Percentiles rank a stretch among this genome's conserved stretches.
These are phyloP conservation scores for Knoxdaviesia capensis DNA, from an alignment of 2,329 filamentous ascomycete species.

Conservation along the genomic window DNA sequence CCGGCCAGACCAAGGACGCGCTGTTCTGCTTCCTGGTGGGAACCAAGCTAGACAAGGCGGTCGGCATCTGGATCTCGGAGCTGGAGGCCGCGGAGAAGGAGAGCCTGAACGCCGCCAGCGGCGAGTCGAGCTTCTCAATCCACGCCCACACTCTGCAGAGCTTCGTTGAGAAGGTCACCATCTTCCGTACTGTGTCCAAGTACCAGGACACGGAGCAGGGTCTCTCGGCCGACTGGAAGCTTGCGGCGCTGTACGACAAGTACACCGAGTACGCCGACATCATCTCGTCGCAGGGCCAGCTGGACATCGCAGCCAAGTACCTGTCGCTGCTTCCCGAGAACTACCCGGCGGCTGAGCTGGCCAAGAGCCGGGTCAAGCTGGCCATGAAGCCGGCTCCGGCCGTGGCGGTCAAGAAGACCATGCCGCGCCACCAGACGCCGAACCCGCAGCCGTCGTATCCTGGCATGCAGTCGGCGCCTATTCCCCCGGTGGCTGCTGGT, in stretches of 20 bases:
- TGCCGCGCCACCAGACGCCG: constrained; percentile 10
- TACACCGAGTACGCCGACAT: constrained; percentile 97
- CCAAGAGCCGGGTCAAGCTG: constrained; percentile 65
- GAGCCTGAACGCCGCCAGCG: constrained; percentile 44
- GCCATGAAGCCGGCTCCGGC: constrained; percentile 36
- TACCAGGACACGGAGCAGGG: constrained; percentile 63
- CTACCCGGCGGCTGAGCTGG: constrained; percentile 74
- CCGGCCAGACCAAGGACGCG: constrained; percentile 65
- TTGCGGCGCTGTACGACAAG: constrained; percentile 73
- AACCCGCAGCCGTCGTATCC: constrained; percentile 10
- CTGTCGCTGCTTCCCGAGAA: constrained; percentile 65
- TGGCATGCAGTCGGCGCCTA: constrained; percentile 16
- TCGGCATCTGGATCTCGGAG: constrained; percentile 82
- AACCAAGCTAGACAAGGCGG: constrained; percentile 93
- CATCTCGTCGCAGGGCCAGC: constrained; percentile 70
- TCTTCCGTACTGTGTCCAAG: constrained; percentile 86
- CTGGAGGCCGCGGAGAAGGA: constrained; percentile 67
- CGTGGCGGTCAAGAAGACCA: constrained; percentile 12
- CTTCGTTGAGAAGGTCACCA: constrained; percentile 94
- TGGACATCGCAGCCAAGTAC: constrained; percentile 77
- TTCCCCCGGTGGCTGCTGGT: constrained; percentile 3
- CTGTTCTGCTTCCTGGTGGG: constrained; percentile 93
- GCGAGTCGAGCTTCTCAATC: constrained; percentile 74
- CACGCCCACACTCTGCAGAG: constrained; percentile 76
- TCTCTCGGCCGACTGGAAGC: constrained; percentile 68